Evolutionary conservation across 345 rosid genomes (phyloP).

Genomic region (Adansonia digitata): DNA sequence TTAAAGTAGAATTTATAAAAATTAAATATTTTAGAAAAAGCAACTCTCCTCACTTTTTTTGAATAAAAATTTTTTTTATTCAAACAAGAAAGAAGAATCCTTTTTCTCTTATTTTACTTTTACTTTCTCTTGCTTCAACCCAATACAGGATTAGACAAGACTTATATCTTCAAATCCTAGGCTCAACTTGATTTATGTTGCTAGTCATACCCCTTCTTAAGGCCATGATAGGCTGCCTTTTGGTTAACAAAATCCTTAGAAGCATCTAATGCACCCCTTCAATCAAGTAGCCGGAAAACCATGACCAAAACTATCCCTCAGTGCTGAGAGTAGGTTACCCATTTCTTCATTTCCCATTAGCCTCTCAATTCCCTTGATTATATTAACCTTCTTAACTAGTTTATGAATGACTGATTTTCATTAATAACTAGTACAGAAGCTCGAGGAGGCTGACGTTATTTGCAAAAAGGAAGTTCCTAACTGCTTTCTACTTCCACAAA

Average conservation of each 20-base stretch:
- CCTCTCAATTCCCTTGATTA: constrained; percentile 30
- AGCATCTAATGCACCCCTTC: neutral
- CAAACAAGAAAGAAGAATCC: too few relatives aligned
- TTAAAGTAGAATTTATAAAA: too few relatives aligned
- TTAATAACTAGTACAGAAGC: neutral
- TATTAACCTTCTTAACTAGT: constrained; percentile 14
- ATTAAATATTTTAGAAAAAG: too few relatives aligned
- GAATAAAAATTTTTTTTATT: too few relatives aligned
- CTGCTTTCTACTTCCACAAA: neutral
- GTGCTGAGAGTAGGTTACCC: neutral
- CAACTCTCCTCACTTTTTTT: too few relatives aligned
- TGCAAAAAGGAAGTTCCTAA: neutral
- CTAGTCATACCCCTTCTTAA: neutral
- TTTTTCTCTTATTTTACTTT: too few relatives aligned
- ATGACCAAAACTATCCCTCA: neutral
- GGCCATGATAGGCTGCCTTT: neutral
- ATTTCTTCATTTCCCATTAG: constrained; percentile 36
- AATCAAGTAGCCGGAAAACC: neutral
- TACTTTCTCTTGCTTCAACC: too few relatives aligned
- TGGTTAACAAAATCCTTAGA: neutral
- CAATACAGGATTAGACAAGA: too few relatives aligned
- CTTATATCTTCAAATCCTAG: too few relatives aligned
- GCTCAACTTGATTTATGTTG: too few relatives aligned
- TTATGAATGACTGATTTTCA: neutral
- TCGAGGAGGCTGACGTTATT: neutral